A percentile compares a stretch with the other conserved stretches of the same genome.
phyloP scores from a whole-genome alignment of 768 basidiomycete species.

The Mrakia frigida region DNA sequence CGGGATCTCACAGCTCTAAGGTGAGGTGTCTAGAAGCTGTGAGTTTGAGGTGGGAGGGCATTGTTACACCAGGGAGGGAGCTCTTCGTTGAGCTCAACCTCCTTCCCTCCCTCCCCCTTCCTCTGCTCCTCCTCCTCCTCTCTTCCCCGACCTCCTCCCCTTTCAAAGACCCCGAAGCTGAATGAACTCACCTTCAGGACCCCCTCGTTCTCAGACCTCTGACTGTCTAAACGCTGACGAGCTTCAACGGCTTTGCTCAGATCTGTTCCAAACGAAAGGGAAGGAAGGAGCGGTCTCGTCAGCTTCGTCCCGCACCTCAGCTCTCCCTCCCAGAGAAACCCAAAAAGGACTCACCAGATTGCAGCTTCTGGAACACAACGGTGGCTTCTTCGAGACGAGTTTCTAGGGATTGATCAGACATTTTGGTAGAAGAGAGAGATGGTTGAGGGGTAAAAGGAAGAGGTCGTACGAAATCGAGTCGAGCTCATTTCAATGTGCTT shows the following conservation, averaged over 20 bases:
- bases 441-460: background rate
- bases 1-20: no score
- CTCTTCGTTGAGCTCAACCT: background rate
- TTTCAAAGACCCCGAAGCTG: background rate
- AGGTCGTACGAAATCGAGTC: background rate
- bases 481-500: background rate
- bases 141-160: background rate
- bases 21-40: no score
- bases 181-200: conserved; percentile 67
- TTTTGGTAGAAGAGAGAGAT: background rate
- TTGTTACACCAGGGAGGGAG: background rate
- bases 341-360: conserved; percentile 47
- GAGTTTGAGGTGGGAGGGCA: background rate
- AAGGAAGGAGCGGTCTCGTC: background rate
- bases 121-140: background rate
- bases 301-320: no score
- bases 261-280: conserved; percentile 46
- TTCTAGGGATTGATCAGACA: conserved; percentile 12
- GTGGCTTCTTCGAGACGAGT: conserved; percentile 53
- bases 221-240: conserved; percentile 80
- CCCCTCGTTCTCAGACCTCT: conserved; percentile 82
- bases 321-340: background rate
- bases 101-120: background rate
- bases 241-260: conserved; percentile 68
- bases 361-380: conserved; percentile 72